phyloP scores from a whole-genome alignment of 2,329 filamentous ascomycete genomes.

The Rhynchosporium graminicola region DNA sequence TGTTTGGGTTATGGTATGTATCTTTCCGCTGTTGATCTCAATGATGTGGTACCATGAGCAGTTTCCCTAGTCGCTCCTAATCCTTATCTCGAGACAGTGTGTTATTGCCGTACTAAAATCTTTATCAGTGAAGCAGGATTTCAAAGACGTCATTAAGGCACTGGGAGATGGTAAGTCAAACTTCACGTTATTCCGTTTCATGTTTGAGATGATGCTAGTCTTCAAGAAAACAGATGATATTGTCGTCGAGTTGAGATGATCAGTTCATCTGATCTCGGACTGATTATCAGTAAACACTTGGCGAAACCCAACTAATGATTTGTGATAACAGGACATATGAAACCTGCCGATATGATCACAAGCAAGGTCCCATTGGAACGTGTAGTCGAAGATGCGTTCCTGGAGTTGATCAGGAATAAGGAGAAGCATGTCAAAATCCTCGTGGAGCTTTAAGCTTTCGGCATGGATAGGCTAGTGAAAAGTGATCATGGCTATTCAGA shows the following conservation, averaged over 20 bases:
- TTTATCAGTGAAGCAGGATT: too few relatives aligned
- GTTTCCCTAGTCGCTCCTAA: too few relatives aligned
- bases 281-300: background rate
- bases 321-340: slow-evolving; percentile 46
- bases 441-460: slow-evolving; percentile 45
- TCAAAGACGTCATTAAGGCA: slow-evolving; percentile 54
- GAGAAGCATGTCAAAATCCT: slow-evolving; percentile 65
- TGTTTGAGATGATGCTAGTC: background rate
- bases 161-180: slow-evolving; percentile 41
- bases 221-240: slow-evolving; percentile 6
- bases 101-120: too few relatives aligned
- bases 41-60: too few relatives aligned
- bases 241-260: background rate
- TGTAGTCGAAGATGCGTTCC: slow-evolving; percentile 58
- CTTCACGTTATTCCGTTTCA: background rate
- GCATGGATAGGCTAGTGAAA: background rate
- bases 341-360: slow-evolving; percentile 61
- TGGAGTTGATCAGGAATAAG: slow-evolving; percentile 58
- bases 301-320: slow-evolving; percentile 4
- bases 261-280: background rate
- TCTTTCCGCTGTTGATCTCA: too few relatives aligned
- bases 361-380: slow-evolving; percentile 56
- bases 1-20: slow-evolving; percentile 30
- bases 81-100: too few relatives aligned
- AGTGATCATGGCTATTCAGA: background rate